A percentile compares a stretch with the other conserved stretches of the same genome.
phyloP scores from a whole-genome alignment of 2,329 filamentous ascomycete genomes.

The Didymella glomerata region DNA sequence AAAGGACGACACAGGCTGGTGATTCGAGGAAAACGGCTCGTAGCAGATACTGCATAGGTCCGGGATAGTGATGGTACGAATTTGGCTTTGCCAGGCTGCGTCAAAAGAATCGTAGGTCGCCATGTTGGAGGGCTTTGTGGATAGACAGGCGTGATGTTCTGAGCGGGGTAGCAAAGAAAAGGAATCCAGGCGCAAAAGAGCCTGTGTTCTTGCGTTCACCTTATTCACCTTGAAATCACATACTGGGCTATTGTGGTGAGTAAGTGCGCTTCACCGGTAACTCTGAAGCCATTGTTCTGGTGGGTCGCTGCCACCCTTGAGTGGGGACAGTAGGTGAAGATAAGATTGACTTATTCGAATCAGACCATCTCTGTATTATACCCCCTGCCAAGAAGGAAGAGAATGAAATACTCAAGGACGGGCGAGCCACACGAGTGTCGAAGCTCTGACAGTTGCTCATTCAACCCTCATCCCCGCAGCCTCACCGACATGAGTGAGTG shows the following conservation, averaged over 20 bases:
- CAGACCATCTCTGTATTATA: neutral
- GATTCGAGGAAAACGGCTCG: neutral
- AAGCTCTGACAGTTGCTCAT: neutral
- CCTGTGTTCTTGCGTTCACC: neutral
- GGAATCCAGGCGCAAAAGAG: neutral
- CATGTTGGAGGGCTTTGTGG: neutral
- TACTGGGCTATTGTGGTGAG: neutral
- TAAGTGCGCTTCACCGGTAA: neutral
- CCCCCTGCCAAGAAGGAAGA: neutral
- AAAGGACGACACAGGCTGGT: neutral
- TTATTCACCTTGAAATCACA: neutral
- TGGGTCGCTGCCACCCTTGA: neutral
- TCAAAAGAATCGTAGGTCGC: neutral
- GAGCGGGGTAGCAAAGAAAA: neutral
- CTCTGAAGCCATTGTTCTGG: neutral
- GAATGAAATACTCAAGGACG: neutral
- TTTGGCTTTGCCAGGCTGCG: neutral
- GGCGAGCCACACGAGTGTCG: neutral
- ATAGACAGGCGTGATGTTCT: neutral
- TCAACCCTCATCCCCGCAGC: constrained; percentile 28
- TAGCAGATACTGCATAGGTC: neutral
- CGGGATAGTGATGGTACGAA: neutral
- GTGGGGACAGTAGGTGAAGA: neutral
- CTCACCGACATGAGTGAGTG: constrained; percentile 40
- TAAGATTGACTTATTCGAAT: neutral